A percentile compares a stretch with the other conserved stretches of the same genome.
phyloP scores from a whole-genome alignment of 768 basidiomycete species.

The Lanmaoa rubissima region DNA sequence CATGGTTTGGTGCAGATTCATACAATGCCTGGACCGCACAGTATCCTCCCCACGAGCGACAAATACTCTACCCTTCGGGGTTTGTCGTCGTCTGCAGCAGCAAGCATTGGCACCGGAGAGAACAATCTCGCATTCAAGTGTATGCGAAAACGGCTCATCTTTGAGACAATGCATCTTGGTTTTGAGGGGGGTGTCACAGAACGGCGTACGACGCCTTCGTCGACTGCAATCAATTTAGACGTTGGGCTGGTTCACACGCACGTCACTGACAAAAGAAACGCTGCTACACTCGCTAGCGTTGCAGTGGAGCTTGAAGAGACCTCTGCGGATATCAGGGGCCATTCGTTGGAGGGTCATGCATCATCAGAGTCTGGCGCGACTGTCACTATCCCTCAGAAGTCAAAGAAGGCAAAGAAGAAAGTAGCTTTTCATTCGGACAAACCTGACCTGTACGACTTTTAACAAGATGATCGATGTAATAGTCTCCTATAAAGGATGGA shows the following conservation, averaged over 20 bases:
- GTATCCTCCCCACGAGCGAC: slow-evolving; percentile 76
- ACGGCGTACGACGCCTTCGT: slow-evolving; percentile 58
- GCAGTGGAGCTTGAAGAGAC: slow-evolving; percentile 44
- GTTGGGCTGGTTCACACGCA: slow-evolving; percentile 20
- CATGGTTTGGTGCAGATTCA: slow-evolving; percentile 84
- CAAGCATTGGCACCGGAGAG: slow-evolving; percentile 71
- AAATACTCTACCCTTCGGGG: slow-evolving; percentile 83
- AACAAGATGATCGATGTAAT: slow-evolving; percentile 18
- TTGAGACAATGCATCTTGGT: slow-evolving; percentile 90
- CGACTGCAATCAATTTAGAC: slow-evolving; percentile 23
- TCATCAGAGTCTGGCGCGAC: slow-evolving; percentile 3
- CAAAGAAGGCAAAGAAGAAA: slow-evolving; percentile 57
- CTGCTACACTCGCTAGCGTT: slow-evolving; percentile 37
- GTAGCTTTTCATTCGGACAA: slow-evolving; percentile 68
- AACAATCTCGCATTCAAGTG: slow-evolving; percentile 96
- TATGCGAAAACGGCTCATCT: slow-evolving; percentile 79
- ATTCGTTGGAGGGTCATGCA: slow-evolving; percentile 4
- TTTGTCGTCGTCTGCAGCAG: slow-evolving; percentile 52
- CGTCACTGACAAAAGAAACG: slow-evolving; percentile 8
- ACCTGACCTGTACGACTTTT: slow-evolving; percentile 76
- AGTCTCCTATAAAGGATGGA: background rate
- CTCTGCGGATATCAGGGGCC: slow-evolving; percentile 1
- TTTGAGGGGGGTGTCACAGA: slow-evolving; percentile 83
- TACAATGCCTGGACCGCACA: slow-evolving; percentile 69
- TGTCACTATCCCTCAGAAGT: slow-evolving; percentile 16